These are phyloP conservation scores for Candida maris DNA, from an alignment of 805 yeast genomes.

Conservation along the genomic window DNA sequence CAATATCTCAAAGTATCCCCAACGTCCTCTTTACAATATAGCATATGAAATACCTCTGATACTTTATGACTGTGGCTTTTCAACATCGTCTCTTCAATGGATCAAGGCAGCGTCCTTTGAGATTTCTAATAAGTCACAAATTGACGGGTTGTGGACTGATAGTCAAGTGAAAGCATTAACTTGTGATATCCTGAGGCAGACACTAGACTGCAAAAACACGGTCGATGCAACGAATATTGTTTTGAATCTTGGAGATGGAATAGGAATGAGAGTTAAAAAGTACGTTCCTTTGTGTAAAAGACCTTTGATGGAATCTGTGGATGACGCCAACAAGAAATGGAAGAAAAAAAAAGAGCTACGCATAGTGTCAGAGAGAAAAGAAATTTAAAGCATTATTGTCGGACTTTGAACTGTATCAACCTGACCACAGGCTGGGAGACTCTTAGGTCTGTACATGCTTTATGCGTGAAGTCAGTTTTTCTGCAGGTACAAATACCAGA, in stretches of 20 bases:
- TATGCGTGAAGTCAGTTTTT: too few relatives aligned
- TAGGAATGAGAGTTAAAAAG: constrained; percentile 52
- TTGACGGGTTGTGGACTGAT: constrained; percentile 53
- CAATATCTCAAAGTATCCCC: constrained; percentile 51
- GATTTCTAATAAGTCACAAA: constrained; percentile 38
- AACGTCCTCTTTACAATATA: constrained; percentile 80
- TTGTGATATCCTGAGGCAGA: constrained; percentile 44
- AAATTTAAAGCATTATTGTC: neutral
- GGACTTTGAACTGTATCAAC: too few relatives aligned
- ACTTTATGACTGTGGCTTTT: constrained; percentile 78
- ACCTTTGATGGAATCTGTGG: constrained; percentile 59
- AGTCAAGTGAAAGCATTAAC: constrained; percentile 54
- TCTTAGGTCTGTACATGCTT: too few relatives aligned
- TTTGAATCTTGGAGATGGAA: constrained; percentile 71
- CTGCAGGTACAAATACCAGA: too few relatives aligned
- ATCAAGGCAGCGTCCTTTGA: constrained; percentile 31
- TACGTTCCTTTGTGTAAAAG: constrained; percentile 60
- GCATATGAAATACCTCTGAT: constrained; percentile 88
- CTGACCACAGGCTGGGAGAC: too few relatives aligned
- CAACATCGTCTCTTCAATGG: constrained; percentile 62
- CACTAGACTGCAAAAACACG: constrained; percentile 11
- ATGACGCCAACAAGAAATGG: constrained; percentile 64
- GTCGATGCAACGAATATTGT: constrained; percentile 1
- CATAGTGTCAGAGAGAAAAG: too few relatives aligned
- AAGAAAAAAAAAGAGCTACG: constrained; percentile 36